Evolutionary conservation across 305 asterid genomes (phyloP).

Genomic region (Plantago coronopus): DNA sequence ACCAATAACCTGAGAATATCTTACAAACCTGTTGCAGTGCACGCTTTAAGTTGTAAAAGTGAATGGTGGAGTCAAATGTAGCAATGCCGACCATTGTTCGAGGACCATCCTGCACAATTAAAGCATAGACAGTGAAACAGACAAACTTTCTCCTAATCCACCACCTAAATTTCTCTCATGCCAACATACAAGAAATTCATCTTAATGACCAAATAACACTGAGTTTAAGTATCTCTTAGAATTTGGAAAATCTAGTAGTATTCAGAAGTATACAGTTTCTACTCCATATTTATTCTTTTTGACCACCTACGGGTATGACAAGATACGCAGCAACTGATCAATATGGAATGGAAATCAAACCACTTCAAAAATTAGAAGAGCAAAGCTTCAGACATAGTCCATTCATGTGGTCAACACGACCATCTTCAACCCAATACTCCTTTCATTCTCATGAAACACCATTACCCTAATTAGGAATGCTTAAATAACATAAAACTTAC

Average conservation of each 20-base stretch:
- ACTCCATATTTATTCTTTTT: neutral
- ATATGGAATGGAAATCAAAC: neutral
- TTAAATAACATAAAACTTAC: constrained; percentile 40
- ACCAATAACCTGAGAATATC: constrained; percentile 18
- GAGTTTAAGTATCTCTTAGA: neutral
- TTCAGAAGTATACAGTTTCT: neutral
- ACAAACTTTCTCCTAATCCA: constrained; percentile 19
- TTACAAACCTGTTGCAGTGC: constrained; percentile 80
- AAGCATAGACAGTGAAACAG: constrained; percentile 12
- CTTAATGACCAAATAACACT: neutral
- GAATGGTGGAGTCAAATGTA: constrained; percentile 58
- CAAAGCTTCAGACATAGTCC: neutral
- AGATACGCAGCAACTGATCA: neutral
- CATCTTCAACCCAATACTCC: neutral
- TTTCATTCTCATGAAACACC: neutral
- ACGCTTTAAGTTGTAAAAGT: constrained; percentile 65
- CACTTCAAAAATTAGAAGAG: neutral
- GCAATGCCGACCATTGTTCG: constrained; percentile 60
- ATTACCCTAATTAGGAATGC: neutral
- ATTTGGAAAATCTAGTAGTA: neutral
- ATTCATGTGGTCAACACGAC: neutral
- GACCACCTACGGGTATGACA: neutral
- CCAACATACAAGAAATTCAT: neutral
- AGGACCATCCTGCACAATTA: constrained; percentile 52
- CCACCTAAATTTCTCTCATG: constrained; percentile 6